A percentile compares a stretch with the other conserved stretches of the same genome.
Conservation (phyloP, 2,329 filamentous ascomycete genomes). For the Ophiostoma fasciatum region DNA sequence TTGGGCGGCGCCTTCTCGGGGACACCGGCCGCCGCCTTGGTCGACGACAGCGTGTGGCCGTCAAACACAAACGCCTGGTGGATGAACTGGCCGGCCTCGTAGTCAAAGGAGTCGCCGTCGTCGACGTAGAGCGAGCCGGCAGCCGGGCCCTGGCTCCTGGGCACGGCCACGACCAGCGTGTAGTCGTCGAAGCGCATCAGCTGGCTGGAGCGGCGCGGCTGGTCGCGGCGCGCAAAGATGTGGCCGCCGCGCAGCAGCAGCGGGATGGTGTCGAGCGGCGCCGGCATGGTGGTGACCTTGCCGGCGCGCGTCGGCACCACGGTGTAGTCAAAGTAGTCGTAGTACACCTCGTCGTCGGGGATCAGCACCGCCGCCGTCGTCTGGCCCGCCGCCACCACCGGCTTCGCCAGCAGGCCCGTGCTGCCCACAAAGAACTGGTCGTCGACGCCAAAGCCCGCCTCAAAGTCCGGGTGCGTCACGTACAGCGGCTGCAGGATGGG, state of each 20-base stretch:
- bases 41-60: slow-evolving; percentile 45
- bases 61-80: slow-evolving; percentile 64
- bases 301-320: slow-evolving; percentile 55
- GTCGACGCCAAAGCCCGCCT: slow-evolving; percentile 75
- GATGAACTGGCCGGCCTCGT: slow-evolving; percentile 73
- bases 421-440: slow-evolving; percentile 85
- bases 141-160: slow-evolving; percentile 46
- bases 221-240: slow-evolving; percentile 79
- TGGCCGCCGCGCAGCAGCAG: slow-evolving; percentile 87
- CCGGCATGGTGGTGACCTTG: slow-evolving; percentile 52
- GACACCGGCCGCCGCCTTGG: slow-evolving; percentile 49
- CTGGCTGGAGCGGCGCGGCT: slow-evolving; percentile 67
- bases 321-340: slow-evolving; percentile 86
- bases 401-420: slow-evolving; percentile 85
- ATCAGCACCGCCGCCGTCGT: slow-evolving; percentile 68
- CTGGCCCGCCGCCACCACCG: slow-evolving; percentile 65
- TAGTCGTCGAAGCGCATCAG: slow-evolving; percentile 94
- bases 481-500: slow-evolving; percentile 88
- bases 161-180: slow-evolving; percentile 67
- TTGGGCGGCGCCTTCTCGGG: no score
- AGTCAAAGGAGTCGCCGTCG: slow-evolving; percentile 87
- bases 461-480: slow-evolving; percentile 77
- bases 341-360: slow-evolving; percentile 79
- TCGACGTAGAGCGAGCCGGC: slow-evolving; percentile 79
- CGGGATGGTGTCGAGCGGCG: slow-evolving; percentile 75